A percentile compares a stretch with the other conserved stretches of the same genome.
These are phyloP conservation scores for Babesia bigemina DNA, from an alignment of 169 alveolate genomes.

Conservation along the genomic window DNA sequence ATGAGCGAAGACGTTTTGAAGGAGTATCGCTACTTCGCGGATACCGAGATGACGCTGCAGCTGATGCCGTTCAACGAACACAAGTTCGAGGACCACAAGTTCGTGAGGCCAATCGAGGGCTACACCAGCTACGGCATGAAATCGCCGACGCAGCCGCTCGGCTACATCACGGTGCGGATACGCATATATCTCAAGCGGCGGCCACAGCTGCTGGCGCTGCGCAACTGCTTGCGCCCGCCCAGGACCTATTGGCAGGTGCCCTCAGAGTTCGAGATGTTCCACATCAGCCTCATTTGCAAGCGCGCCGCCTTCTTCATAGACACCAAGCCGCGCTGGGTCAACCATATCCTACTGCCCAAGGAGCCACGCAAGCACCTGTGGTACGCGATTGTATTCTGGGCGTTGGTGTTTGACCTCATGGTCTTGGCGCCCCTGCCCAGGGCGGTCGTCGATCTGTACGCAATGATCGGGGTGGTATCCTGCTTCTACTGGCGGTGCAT, in stretches of 20 bases:
- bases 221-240: constrained; percentile 65
- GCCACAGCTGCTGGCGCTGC: constrained; percentile 63
- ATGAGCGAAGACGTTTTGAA: neutral
- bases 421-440: constrained; percentile 35
- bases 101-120: constrained; percentile 73
- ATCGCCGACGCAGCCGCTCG: constrained; percentile 69
- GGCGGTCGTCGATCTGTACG: constrained; percentile 23
- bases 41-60: constrained; percentile 27
- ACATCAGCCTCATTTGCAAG: constrained; percentile 30
- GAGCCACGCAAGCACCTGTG: constrained; percentile 24
- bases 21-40: constrained; percentile 24
- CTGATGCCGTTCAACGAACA: constrained; percentile 66
- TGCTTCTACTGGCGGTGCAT: constrained; percentile 31
- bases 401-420: constrained; percentile 34
- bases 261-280: constrained; percentile 70
- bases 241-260: constrained; percentile 68
- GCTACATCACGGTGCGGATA: constrained; percentile 69
- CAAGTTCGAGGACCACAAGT: constrained; percentile 71
- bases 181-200: constrained; percentile 55
- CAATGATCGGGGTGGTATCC: constrained; percentile 13
- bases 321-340: constrained; percentile 53
- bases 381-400: constrained; percentile 44
- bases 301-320: constrained; percentile 13
- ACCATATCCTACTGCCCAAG: constrained; percentile 37
- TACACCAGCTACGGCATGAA: constrained; percentile 77